phyloP scores from a whole-genome alignment of 2,329 filamentous ascomycete species.

The Alternaria incomplexa region DNA sequence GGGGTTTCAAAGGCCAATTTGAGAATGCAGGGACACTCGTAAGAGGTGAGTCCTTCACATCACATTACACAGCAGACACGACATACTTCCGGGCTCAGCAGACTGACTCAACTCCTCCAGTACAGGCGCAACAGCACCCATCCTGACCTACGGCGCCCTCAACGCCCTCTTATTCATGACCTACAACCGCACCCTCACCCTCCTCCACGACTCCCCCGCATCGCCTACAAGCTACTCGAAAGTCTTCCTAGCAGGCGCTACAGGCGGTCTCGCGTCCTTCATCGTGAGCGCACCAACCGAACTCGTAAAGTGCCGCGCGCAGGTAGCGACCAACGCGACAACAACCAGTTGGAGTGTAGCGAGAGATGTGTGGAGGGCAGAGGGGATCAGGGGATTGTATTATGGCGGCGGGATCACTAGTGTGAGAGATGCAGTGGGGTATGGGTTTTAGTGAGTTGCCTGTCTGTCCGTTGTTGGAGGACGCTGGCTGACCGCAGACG shows the following conservation, averaged over 20 bases:
- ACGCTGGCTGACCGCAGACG: background rate
- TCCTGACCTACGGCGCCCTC: slow-evolving; percentile 87
- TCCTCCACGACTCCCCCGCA: slow-evolving; percentile 54
- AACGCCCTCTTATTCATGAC: slow-evolving; percentile 89
- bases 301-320: slow-evolving; percentile 86
- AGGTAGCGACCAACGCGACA: slow-evolving; percentile 60
- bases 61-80: too few relatives aligned
- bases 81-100: too few relatives aligned
- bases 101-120: slow-evolving; percentile 21
- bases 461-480: background rate
- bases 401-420: slow-evolving; percentile 82
- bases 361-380: slow-evolving; percentile 63
- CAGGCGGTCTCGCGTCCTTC: slow-evolving; percentile 85
- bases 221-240: slow-evolving; percentile 61
- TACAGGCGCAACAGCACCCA: slow-evolving; percentile 78
- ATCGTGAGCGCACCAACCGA: slow-evolving; percentile 87
- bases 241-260: slow-evolving; percentile 79
- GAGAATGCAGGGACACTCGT: slow-evolving; percentile 46
- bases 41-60: too few relatives aligned
- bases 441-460: slow-evolving; percentile 79
- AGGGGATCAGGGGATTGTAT: slow-evolving; percentile 75
- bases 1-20: slow-evolving; percentile 40
- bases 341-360: slow-evolving; percentile 67
- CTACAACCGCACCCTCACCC: slow-evolving; percentile 81
- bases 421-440: slow-evolving; percentile 85